phyloP scores from a whole-genome alignment of 306 rosid species.

The Acacia melanoxylon region DNA sequence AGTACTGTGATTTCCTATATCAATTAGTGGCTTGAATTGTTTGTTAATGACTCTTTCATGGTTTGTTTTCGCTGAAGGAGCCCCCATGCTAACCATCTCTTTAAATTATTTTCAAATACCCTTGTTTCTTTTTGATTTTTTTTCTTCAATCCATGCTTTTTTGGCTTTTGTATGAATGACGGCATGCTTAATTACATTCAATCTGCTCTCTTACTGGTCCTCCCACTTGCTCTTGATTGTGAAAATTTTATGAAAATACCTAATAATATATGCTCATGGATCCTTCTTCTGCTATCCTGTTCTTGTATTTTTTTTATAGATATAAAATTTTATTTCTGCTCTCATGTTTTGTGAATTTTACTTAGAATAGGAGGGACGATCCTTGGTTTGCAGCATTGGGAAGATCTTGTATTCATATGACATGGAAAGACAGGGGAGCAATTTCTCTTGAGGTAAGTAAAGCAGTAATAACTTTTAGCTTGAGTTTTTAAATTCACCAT shows the following conservation, averaged over 20 bases:
- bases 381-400: constrained; percentile 94
- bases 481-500: constrained; percentile 17
- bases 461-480: constrained; percentile 20
- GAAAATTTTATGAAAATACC: neutral
- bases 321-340: neutral
- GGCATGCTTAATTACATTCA: constrained; percentile 21
- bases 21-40: neutral
- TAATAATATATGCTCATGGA: neutral
- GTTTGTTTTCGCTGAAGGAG: neutral
- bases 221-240: neutral
- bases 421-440: constrained; percentile 86
- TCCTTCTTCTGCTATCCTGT: neutral
- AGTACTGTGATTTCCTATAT: neutral
- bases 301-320: constrained; percentile 4
- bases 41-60: neutral
- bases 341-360: constrained; percentile 22
- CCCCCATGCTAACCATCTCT: neutral
- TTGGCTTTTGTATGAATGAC: neutral
- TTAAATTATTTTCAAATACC: neutral
- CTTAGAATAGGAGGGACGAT: constrained; percentile 73
- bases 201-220: neutral
- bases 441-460: constrained; percentile 82
- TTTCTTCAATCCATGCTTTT: constrained; percentile 16
- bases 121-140: neutral
- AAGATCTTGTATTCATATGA: constrained; percentile 85